Conservation (phyloP, 768 basidiomycete genomes). For the Xerocomellus dryophilus region DNA sequence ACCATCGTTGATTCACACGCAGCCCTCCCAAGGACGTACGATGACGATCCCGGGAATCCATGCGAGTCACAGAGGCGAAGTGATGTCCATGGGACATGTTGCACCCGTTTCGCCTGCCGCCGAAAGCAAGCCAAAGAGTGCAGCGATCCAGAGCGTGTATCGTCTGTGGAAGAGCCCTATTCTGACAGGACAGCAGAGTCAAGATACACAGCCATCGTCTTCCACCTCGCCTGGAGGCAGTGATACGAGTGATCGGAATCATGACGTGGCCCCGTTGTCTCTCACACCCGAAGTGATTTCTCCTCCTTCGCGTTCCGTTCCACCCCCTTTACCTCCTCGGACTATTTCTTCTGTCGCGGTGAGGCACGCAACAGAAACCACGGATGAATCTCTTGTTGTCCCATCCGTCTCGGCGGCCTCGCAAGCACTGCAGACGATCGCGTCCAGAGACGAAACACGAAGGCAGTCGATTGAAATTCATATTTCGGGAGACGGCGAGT, state of each 20-base stretch:
- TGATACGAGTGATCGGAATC: constrained; percentile 24
- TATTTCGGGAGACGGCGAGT: constrained; percentile 5
- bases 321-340: constrained; percentile 44
- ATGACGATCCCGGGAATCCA: constrained; percentile 91
- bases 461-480: constrained; percentile 24
- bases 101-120: constrained; percentile 44
- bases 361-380: constrained; percentile 29
- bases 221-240: constrained; percentile 6
- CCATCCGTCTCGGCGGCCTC: constrained; percentile 42
- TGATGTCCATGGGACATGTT: constrained; percentile 81
- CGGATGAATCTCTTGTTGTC: constrained; percentile 20
- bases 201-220: constrained; percentile 13
- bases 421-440: constrained; percentile 57
- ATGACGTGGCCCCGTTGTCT: constrained; percentile 30
- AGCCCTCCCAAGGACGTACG: constrained; percentile 67
- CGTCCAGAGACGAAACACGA: constrained; percentile 41
- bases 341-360: constrained; percentile 33
- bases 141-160: constrained; percentile 66
- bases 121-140: constrained; percentile 42
- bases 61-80: constrained; percentile 77
- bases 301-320: constrained; percentile 29
- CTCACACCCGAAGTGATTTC: constrained; percentile 23
- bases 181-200: constrained; percentile 26
- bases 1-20: constrained; percentile 61
- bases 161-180: constrained; percentile 67